Conservation (phyloP, 495 filamentous ascomycete species). For the Platismatia glauca region DNA sequence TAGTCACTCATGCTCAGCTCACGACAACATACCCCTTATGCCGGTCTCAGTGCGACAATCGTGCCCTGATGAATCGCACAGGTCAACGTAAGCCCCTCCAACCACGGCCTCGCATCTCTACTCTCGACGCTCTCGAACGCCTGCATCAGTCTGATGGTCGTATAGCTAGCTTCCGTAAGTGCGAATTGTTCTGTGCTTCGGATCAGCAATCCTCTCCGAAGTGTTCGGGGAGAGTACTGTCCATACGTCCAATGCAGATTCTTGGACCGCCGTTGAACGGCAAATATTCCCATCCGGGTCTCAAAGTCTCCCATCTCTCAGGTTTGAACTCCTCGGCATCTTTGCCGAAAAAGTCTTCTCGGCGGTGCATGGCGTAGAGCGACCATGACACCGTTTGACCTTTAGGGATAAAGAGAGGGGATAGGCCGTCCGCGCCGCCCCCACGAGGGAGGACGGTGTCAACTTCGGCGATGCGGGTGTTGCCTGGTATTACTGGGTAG, state of each 20-base stretch:
- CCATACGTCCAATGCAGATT: conserved; percentile 65
- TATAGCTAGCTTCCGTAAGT: conserved; percentile 74
- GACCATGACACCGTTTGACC: conserved; percentile 25
- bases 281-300: conserved; percentile 55
- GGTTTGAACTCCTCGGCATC: conserved; percentile 28
- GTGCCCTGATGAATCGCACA: conserved; percentile 13
- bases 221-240: neutral
- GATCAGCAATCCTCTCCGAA: neutral
- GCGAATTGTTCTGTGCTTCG: conserved; percentile 54
- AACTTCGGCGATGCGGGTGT: conserved; percentile 41
- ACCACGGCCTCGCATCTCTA: conserved; percentile 14
- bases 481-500: conserved; percentile 50
- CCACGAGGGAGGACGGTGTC: conserved; percentile 44
- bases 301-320: conserved; percentile 51
- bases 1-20: no score
- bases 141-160: conserved; percentile 63
- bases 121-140: conserved; percentile 47
- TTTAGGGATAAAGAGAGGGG: conserved; percentile 39
- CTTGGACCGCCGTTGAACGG: conserved; percentile 77
- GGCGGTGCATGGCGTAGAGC: conserved; percentile 28
- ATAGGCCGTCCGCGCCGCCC: conserved; percentile 41
- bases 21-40: neutral
- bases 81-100: conserved; percentile 17
- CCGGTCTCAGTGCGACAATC: conserved; percentile 19
- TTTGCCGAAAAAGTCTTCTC: conserved; percentile 29